These are phyloP conservation scores for Achaetomiella virescens DNA, from an alignment of 495 filamentous ascomycete genomes.

Conservation along the genomic window DNA sequence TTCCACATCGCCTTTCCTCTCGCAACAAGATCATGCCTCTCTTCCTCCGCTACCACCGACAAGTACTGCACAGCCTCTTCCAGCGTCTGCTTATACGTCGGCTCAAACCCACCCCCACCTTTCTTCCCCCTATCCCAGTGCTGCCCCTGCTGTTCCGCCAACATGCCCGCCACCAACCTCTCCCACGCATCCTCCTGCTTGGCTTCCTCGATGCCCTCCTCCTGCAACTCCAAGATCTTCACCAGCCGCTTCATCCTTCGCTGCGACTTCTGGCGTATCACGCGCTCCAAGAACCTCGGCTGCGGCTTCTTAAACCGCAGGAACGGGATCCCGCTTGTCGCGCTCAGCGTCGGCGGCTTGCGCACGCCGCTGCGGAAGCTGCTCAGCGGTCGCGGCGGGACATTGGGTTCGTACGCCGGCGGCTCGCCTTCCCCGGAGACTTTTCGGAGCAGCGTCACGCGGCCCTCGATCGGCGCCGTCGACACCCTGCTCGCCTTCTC, in stretches of 20 bases:
- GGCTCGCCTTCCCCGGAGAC: slow-evolving; percentile 24
- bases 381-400: slow-evolving; percentile 39
- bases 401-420: slow-evolving; percentile 38
- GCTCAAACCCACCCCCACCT: slow-evolving; percentile 11
- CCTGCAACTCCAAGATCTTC: slow-evolving; percentile 7
- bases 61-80: slow-evolving; percentile 14
- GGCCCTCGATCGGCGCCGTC: slow-evolving; percentile 12
- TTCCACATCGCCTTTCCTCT: slow-evolving; percentile 42
- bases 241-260: slow-evolving; percentile 45
- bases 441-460: slow-evolving; percentile 30
- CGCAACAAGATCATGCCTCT: slow-evolving; percentile 28
- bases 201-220: slow-evolving; percentile 4
- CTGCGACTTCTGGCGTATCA: slow-evolving; percentile 48
- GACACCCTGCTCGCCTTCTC: background rate
- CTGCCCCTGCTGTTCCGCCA: too few relatives aligned
- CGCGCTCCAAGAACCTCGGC: slow-evolving; percentile 47
- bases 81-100: slow-evolving; percentile 3
- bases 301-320: slow-evolving; percentile 67
- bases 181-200: slow-evolving; percentile 12
- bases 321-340: slow-evolving; percentile 56
- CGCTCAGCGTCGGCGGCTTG: slow-evolving; percentile 52
- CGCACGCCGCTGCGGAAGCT: slow-evolving; percentile 46
- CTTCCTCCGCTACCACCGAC: slow-evolving; percentile 9
- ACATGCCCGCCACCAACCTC: slow-evolving; percentile 7
- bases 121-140: slow-evolving; percentile 30